Conservation (phyloP, 495 filamentous ascomycete genomes). For the Neurospora pannonica region DNA sequence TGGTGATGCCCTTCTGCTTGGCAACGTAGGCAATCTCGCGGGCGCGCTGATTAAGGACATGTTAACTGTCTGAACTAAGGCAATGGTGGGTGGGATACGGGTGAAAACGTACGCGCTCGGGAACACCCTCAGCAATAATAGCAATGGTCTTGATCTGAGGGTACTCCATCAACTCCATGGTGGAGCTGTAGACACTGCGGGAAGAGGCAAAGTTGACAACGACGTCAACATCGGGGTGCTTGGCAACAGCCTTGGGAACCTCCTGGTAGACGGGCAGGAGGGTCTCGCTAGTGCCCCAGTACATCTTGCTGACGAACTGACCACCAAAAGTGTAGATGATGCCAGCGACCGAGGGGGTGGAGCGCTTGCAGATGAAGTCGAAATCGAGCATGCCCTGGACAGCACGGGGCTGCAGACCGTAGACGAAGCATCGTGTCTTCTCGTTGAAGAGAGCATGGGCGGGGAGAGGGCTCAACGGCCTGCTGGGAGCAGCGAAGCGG, state of each 20-base stretch:
- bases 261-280: slow-evolving; percentile 97
- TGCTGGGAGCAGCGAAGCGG: slow-evolving; percentile 87
- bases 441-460: slow-evolving; percentile 88
- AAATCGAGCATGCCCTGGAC: slow-evolving; percentile 99
- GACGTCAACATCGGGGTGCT: slow-evolving; percentile 94
- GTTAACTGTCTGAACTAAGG: neutral
- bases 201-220: slow-evolving; percentile 99
- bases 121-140: slow-evolving; percentile 98
- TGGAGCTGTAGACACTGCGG: slow-evolving; percentile 94
- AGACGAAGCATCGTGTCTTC: slow-evolving; percentile 99
- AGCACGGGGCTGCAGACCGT: slow-evolving; percentile 93
- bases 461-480: slow-evolving; percentile 76
- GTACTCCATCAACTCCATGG: slow-evolving; percentile 95
- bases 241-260: slow-evolving; percentile 85
- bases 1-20: slow-evolving; percentile 96
- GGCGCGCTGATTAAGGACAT: slow-evolving; percentile 54
- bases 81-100: neutral
- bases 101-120: slow-evolving; percentile 68
- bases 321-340: slow-evolving; percentile 99
- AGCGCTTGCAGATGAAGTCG: slow-evolving; percentile 99
- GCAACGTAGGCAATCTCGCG: slow-evolving; percentile 95
- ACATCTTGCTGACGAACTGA: slow-evolving; percentile 99
- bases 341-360: slow-evolving; percentile 90
- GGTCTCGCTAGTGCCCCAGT: slow-evolving; percentile 99
- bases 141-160: slow-evolving; percentile 96